Conservation (phyloP, 495 filamentous ascomycete genomes). For the Penicillium flavigenum region DNA sequence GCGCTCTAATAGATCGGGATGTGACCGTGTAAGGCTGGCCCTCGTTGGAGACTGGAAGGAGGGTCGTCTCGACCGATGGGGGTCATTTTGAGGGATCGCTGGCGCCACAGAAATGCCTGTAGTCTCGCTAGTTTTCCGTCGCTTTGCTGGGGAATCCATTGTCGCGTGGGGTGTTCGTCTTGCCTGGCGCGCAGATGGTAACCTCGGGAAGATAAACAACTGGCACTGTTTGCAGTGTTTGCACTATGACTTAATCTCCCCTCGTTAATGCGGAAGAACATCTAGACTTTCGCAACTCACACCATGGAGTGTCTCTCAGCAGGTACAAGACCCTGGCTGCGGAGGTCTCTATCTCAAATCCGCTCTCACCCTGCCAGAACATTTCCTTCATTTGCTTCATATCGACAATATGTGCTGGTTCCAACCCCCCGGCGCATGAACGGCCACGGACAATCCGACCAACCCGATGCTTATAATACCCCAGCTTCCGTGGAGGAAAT, state of each 20-base stretch:
- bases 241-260: constrained; percentile 41
- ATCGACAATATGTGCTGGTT: constrained; percentile 23
- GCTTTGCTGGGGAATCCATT: constrained; percentile 56
- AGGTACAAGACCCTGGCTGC: constrained; percentile 22
- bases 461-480: constrained; percentile 13
- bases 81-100: constrained; percentile 24
- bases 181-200: constrained; percentile 13
- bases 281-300: constrained; percentile 10
- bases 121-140: constrained; percentile 58
- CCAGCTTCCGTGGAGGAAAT: constrained; percentile 16
- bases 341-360: constrained; percentile 6
- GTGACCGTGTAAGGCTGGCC: constrained; percentile 61
- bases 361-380: neutral
- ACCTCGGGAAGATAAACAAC: constrained; percentile 26
- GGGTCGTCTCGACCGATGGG: constrained; percentile 38
- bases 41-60: constrained; percentile 68
- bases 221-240: constrained; percentile 43
- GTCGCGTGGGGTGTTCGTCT: constrained; percentile 14
- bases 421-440: constrained; percentile 27
- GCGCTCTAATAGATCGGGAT: constrained; percentile 58
- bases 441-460: constrained; percentile 14
- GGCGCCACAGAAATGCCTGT: constrained; percentile 26
- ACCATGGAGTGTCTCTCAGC: constrained; percentile 37
- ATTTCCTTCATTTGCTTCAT: constrained; percentile 1
- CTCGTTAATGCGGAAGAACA: neutral